Conservation (phyloP, 2,329 filamentous ascomycete genomes). For the Metarhizium robertsii region DNA sequence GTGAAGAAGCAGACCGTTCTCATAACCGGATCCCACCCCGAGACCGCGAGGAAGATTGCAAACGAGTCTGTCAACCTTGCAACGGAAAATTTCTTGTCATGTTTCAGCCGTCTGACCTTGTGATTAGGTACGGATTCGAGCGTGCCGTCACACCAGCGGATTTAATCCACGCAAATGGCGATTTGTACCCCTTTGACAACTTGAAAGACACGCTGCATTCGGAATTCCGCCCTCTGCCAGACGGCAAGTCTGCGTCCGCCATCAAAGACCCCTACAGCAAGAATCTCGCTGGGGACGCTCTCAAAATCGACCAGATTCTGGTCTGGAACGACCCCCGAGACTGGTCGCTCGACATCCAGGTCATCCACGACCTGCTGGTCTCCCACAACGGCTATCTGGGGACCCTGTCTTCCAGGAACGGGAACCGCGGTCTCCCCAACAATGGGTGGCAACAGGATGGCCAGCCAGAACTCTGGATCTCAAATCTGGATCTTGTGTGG, state of each 20-base stretch:
- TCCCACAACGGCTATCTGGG: conserved; percentile 72
- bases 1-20: conserved; percentile 48
- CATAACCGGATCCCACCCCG: conserved; percentile 61
- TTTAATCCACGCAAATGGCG: conserved; percentile 63
- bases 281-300: conserved; percentile 28
- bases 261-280: conserved; percentile 22
- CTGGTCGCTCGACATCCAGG: conserved; percentile 83
- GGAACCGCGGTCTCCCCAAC: conserved; percentile 53
- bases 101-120: conserved; percentile 12
- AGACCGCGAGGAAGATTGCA: conserved; percentile 63
- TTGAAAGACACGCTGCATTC: conserved; percentile 21
- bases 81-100: background rate
- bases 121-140: conserved; percentile 56
- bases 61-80: conserved; percentile 35
- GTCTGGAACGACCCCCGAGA: conserved; percentile 95
- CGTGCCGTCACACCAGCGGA: conserved; percentile 81
- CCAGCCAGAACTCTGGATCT: conserved; percentile 78
- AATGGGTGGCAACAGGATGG: conserved; percentile 73
- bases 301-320: conserved; percentile 83
- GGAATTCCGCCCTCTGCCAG: conserved; percentile 18
- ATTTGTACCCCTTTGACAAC: conserved; percentile 72
- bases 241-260: conserved; percentile 22
- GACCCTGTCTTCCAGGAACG: conserved; percentile 68
- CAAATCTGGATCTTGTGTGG: conserved; percentile 87
- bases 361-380: conserved; percentile 75